Percentiles rank a stretch among this genome's conserved stretches.
phyloP scores from a whole-genome alignment of 768 basidiomycete species.

The Amanita brunnescens region DNA sequence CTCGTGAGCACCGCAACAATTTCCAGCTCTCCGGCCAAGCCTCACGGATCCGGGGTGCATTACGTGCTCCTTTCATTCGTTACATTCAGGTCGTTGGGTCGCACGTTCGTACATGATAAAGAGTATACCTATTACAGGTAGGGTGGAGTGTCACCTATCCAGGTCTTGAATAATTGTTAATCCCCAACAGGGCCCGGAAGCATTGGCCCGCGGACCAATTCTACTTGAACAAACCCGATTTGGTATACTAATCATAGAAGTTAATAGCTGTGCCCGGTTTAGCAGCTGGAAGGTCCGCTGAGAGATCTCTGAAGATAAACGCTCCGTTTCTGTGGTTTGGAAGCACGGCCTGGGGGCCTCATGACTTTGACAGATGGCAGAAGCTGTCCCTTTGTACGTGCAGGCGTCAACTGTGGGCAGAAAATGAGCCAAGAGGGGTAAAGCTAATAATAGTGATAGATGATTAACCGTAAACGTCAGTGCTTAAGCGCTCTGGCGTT shows the following conservation, averaged over 20 bases:
- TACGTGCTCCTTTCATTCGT: neutral
- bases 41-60: neutral
- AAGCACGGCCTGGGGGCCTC: neutral
- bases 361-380: neutral
- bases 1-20: neutral
- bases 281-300: neutral
- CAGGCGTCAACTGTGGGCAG: too few relatives aligned
- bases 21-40: neutral
- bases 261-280: neutral
- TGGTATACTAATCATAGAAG: neutral
- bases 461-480: too few relatives aligned
- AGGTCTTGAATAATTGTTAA: neutral
- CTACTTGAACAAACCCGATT: too few relatives aligned
- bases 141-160: too few relatives aligned
- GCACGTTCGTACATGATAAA: too few relatives aligned
- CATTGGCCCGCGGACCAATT: neutral
- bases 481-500: too few relatives aligned
- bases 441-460: too few relatives aligned
- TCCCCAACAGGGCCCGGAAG: neutral
- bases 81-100: neutral
- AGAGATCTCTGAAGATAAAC: neutral
- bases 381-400: neutral
- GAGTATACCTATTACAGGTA: too few relatives aligned
- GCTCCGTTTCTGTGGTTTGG: neutral
- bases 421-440: too few relatives aligned